Base-by-base conservation (phyloP, 2,329 filamentous ascomycete genomes). In the Xylariaceae sp. region DNA sequence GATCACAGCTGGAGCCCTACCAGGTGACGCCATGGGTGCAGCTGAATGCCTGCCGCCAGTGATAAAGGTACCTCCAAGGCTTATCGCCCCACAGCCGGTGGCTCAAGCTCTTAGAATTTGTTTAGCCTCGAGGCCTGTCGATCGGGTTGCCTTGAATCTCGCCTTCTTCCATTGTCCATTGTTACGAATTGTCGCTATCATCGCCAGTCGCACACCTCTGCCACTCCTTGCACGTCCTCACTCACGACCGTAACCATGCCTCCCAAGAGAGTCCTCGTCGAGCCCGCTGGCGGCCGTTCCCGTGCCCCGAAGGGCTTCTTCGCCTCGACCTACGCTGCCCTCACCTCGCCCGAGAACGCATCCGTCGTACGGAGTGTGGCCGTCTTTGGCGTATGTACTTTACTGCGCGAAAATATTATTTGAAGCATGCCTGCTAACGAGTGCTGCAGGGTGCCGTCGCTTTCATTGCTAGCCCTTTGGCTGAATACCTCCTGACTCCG, bases 281-380 rank as follows among this genome's bases (percentile, higher is more conserved):
- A 79, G 52, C 67, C 67, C 53, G 64, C 66, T 37, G 62, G 63
- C 36, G 53, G 61, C 47, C 64, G 66, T 48, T 61, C 69, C 37
- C 63, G 67, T 45, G 64, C 66, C 48, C 60, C 67, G 41, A 73
- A 71, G 55, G 75, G 81, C 49, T 72, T 78, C 63, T 52, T 85
- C 50, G 69, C 68, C 53, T 71, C 70, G 43, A 71, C 77, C 51
- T 86, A 85, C 64, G 72, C 76, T 46, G 70, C 78, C 51, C 57
- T 86, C 57, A 85, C 80, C 41, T 76, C 77, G 19, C 64, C 82
- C 26, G 83, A 87, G 59, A 87, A 87, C 64, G 74, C 79, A 37
- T 76, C 80, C 42, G 76, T 86, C 42, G 82, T 87, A 45, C 75
- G 79, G 55, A 85, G 82, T 59, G 67, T 87, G 52, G 71, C 78